Base-by-base conservation (phyloP, 1,284 basidiomycete species). In the Mycena citricolor region DNA sequence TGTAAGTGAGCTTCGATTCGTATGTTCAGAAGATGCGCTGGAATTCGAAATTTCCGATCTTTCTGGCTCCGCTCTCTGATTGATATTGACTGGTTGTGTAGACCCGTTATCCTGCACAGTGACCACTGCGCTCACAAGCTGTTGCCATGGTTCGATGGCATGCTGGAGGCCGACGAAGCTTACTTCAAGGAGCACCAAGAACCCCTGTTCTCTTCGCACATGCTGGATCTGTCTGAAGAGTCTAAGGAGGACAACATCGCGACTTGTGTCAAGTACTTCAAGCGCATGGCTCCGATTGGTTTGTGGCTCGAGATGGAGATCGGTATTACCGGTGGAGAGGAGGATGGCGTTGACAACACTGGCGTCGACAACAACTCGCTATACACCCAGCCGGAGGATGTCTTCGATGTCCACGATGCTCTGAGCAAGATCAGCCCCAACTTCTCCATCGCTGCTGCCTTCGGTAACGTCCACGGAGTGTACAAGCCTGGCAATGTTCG, bases 251-350 rank as follows among this genome's bases (percentile, higher is more conserved):
- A 98, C 64, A 99, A 99, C 80, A 99, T 99, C 63, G 83, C 76
- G 47, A 92, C 76, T 41, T 99, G 97, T 70, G 89, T 79, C 52
- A 83, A 94, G 69, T 99, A 99, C 81, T 95, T 99, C 69, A 79
- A 85, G 70, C 90, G 92, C 65, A 92, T 99, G 93, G 90, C 91
- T 21, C 83, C 87, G 57, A 72, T 98, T 63, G 87, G 89, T 54
- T 74, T 92, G 60, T 99, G 94, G 94, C 92, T 99, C 69, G 97
- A 99, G 81, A 99, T 99, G 97, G 97, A 99, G 74, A 99, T 99
- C 66, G 97, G 97, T 64, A 99, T 99, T 73, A 99, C 97, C 49
- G 97, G 95, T 67, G 95, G 95, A 64, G 95, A 99, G 70, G 95
- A 99, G 71, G 95, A 99, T 64, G 95, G 95, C 67, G 95, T 99